These are phyloP conservation scores for Podospora pseudopauciseta DNA, from an alignment of 495 filamentous ascomycete genomes.

Conservation along the genomic window DNA sequence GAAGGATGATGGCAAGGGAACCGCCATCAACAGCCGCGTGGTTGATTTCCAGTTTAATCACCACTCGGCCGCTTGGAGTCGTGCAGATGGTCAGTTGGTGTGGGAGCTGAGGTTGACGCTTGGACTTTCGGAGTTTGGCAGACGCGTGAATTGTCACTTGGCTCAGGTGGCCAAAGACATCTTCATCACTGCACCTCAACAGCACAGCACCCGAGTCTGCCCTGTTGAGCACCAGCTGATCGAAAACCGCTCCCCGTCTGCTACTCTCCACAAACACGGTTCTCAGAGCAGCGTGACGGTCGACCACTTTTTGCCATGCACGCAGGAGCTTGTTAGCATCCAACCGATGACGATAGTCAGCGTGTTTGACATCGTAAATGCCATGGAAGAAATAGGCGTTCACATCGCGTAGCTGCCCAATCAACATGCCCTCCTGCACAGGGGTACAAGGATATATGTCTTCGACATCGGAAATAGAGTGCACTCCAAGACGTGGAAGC, in stretches of 20 bases:
- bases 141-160: conserved; percentile 7
- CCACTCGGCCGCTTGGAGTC: conserved; percentile 16
- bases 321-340: conserved; percentile 39
- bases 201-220: conserved; percentile 15
- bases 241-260: conserved; percentile 42
- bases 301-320: conserved; percentile 54
- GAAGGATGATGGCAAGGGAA: conserved; percentile 34
- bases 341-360: conserved; percentile 22
- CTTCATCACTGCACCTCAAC: conserved; percentile 12
- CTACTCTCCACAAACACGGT: conserved; percentile 55
- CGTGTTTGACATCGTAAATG: conserved; percentile 21
- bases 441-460: conserved; percentile 54
- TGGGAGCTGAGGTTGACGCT: conserved; percentile 19
- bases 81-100: conserved; percentile 28
- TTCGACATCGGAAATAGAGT: conserved; percentile 25
- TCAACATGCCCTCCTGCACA: conserved; percentile 57
- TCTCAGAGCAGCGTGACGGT: conserved; percentile 51
- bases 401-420: conserved; percentile 25
- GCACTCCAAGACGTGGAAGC: conserved; percentile 23
- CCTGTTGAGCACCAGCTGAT: conserved; percentile 24
- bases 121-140: neutral
- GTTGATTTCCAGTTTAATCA: conserved; percentile 25
- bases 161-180: conserved; percentile 13
- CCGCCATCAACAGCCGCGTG: conserved; percentile 33
- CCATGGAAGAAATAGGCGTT: conserved; percentile 25